Percentiles rank a stretch among this genome's conserved stretches.
These are phyloP conservation scores for Heritiera fomes DNA, from an alignment of 345 rosid species.

Conservation along the genomic window DNA sequence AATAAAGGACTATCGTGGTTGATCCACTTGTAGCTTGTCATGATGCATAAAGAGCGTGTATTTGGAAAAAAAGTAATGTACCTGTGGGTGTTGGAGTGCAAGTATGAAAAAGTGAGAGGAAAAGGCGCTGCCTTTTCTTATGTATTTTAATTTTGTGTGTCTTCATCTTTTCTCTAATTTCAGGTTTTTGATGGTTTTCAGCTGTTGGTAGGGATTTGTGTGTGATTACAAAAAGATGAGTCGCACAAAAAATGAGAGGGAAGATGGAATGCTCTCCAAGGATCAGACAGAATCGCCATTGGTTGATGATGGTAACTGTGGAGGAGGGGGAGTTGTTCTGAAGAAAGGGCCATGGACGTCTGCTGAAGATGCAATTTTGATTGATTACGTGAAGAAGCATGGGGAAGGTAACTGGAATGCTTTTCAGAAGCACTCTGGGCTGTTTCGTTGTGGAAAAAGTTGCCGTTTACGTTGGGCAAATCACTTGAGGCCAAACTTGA, in stretches of 20 bases:
- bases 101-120: conserved; percentile 23
- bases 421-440: conserved; percentile 83
- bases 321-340: conserved; percentile 45
- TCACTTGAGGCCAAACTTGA: conserved; percentile 93
- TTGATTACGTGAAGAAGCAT: conserved; percentile 86
- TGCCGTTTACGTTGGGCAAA: conserved; percentile 97
- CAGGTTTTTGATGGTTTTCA: conserved; percentile 50
- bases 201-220: conserved; percentile 36
- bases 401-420: conserved; percentile 99
- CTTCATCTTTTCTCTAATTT: conserved; percentile 27
- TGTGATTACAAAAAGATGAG: conserved; percentile 64
- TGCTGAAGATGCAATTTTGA: conserved; percentile 80
- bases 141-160: conserved; percentile 15
- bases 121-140: conserved; percentile 2
- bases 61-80: conserved; percentile 8
- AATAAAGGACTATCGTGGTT: conserved; percentile 17
- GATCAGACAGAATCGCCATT: conserved; percentile 57
- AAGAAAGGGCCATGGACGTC: conserved; percentile 99
- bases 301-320: conserved; percentile 45
- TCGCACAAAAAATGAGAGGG: conserved; percentile 53
- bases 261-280: conserved; percentile 55
- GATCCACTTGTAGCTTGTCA: conserved; percentile 21
- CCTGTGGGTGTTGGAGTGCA: conserved; percentile 27
- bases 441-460: conserved; percentile 95
- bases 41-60: conserved; percentile 3